Evolutionary conservation across 2,329 filamentous ascomycete species (phyloP).

Genomic region (Nothophaeocryptopus gaeumannii): DNA sequence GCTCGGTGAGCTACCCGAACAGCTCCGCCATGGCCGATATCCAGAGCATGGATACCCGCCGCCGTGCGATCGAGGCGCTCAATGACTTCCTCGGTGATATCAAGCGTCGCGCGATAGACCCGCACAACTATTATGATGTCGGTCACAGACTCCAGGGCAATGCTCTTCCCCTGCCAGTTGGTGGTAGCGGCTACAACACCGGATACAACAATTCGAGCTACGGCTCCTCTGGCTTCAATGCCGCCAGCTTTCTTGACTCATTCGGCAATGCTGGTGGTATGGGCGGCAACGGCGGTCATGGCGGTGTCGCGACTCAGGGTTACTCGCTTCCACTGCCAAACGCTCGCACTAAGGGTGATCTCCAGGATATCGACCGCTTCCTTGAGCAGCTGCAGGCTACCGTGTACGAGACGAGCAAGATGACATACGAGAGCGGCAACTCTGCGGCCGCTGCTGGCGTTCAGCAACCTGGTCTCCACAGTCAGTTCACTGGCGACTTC

Average conservation of each 20-base stretch:
- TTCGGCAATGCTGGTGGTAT: conserved; percentile 31
- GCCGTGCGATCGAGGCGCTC: conserved; percentile 76
- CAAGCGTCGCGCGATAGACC: conserved; percentile 88
- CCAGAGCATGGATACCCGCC: conserved; percentile 64
- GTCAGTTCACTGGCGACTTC: conserved; percentile 41
- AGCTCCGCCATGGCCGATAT: conserved; percentile 36
- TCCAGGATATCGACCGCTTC: conserved; percentile 90
- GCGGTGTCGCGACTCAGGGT: conserved; percentile 65
- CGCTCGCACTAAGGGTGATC: conserved; percentile 86
- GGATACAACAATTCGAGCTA: conserved; percentile 34
- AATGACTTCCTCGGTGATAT: conserved; percentile 93
- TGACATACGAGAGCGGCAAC: conserved; percentile 71
- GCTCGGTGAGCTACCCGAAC: conserved; percentile 48
- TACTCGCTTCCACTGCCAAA: conserved; percentile 90
- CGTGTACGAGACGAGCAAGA: conserved; percentile 79
- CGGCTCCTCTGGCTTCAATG: conserved; percentile 30
- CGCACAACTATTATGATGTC: conserved; percentile 84
- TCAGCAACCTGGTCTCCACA: conserved; percentile 69
- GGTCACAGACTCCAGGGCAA: conserved; percentile 74
- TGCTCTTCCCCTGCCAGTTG: conserved; percentile 47
- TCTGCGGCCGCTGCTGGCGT: conserved; percentile 76
- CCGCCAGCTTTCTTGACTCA: conserved; percentile 36
- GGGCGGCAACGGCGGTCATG: conserved; percentile 40
- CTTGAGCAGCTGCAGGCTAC: conserved; percentile 94
- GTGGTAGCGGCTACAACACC: conserved; percentile 38